phyloP scores from a whole-genome alignment of 441 rosid species.

The Populus hybrid region DNA sequence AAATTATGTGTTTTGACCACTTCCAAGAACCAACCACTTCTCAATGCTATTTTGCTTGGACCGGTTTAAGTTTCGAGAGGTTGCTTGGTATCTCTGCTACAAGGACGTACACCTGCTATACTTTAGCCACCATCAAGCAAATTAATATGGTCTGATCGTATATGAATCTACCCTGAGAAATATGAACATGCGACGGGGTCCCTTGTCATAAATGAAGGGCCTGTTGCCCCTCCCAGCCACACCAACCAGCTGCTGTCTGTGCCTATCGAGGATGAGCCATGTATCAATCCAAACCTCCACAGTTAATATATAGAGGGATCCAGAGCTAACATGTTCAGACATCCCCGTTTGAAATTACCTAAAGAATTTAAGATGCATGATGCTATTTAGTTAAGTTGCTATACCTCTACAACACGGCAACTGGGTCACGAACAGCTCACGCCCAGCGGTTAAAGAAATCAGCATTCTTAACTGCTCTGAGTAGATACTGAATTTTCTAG shows the following conservation, averaged over 20 bases:
- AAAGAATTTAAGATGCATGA: not conserved
- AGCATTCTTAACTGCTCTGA: not conserved
- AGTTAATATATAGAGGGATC: not conserved
- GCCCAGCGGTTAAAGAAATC: not conserved
- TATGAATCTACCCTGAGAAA: not conserved
- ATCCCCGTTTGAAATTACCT: not conserved
- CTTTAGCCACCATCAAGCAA: constrained; percentile 16
- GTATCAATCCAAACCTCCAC: constrained; percentile 3
- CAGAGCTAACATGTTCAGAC: constrained; percentile 2
- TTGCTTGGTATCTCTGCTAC: constrained; percentile 65
- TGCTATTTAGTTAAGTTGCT: constrained; percentile 11
- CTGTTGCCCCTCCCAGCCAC: constrained; percentile 7
- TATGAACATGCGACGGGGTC: constrained; percentile 16
- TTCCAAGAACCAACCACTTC: constrained; percentile 34
- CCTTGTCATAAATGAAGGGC: constrained; percentile 16
- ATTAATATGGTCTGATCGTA: constrained; percentile 1
- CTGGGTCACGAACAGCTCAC: constrained; percentile 10
- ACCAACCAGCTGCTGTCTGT: constrained; percentile 17
- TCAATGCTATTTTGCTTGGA: constrained; percentile 30
- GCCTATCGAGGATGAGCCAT: not conserved
- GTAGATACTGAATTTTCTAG: not conserved
- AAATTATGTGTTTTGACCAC: constrained; percentile 41
- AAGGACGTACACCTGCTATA: constrained; percentile 36
- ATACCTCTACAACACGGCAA: constrained; percentile 19
- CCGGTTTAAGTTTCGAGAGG: constrained; percentile 27